Evolutionary conservation across 768 basidiomycete genomes (phyloP).

Genomic region (Clitopilus hobsonii): DNA sequence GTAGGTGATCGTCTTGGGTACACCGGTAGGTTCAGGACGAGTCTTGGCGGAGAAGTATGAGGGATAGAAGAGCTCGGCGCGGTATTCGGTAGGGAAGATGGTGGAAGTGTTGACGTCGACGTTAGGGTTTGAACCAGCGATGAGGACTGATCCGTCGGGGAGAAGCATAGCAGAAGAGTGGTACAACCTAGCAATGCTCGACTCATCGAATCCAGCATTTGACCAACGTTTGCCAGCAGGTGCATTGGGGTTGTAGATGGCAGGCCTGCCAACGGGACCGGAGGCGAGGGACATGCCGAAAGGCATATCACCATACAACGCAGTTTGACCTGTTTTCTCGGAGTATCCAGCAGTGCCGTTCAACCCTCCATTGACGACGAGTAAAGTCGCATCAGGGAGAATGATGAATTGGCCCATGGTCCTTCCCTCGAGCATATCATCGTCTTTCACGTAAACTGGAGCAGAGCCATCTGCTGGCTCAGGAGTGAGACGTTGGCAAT

Average conservation of each 20-base stretch:
- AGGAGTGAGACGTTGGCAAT: slow-evolving; percentile 83
- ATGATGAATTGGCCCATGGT: slow-evolving; percentile 93
- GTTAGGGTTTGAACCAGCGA: slow-evolving; percentile 94
- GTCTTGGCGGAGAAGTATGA: slow-evolving; percentile 69
- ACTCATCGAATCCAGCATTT: slow-evolving; percentile 53
- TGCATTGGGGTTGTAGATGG: slow-evolving; percentile 76
- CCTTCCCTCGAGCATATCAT: slow-evolving; percentile 66
- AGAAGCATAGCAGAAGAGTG: slow-evolving; percentile 91
- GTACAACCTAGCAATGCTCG: slow-evolving; percentile 77
- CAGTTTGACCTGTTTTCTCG: slow-evolving; percentile 44
- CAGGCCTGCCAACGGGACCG: slow-evolving; percentile 74
- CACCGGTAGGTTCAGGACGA: slow-evolving; percentile 65
- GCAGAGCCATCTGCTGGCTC: slow-evolving; percentile 69
- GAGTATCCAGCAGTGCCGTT: slow-evolving; percentile 92
- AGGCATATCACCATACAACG: slow-evolving; percentile 50
- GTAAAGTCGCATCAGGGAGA: slow-evolving; percentile 73
- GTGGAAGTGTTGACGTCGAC: slow-evolving; percentile 68
- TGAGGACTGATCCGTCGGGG: slow-evolving; percentile 79
- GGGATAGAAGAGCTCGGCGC: slow-evolving; percentile 88
- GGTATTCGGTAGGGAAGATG: slow-evolving; percentile 71
- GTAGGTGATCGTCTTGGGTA: slow-evolving; percentile 76
- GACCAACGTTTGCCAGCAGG: slow-evolving; percentile 74
- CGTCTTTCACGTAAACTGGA: slow-evolving; percentile 63
- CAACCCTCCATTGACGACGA: slow-evolving; percentile 75
- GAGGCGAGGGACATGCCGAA: slow-evolving; percentile 72